Evolutionary conservation across 192 early-diverging fungal genomes (phyloP).

Genomic region (Rhizophagus prolifer): DNA sequence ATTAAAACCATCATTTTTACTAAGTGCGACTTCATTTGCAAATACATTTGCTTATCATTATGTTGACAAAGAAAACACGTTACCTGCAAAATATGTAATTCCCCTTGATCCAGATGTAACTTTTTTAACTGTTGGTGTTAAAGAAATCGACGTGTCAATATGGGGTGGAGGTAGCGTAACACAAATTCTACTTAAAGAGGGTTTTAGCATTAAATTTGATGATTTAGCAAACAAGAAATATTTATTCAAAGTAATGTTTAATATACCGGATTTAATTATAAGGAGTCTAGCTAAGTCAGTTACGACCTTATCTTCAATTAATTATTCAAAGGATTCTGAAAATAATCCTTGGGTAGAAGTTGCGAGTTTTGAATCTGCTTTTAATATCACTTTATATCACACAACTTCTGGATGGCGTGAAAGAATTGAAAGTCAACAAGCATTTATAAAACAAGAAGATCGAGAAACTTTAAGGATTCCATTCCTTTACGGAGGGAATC

Average conservation of each 20-base stretch:
- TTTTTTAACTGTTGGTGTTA: conserved; percentile 55
- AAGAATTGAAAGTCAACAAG: conserved; percentile 51
- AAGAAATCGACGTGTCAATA: conserved; percentile 58
- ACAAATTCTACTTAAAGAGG: conserved; percentile 54
- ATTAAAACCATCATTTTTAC: conserved; percentile 60
- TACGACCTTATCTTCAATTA: conserved; percentile 21
- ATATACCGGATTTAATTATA: conserved; percentile 55
- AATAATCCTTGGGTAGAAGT: conserved; percentile 65
- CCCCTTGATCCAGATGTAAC: conserved; percentile 57
- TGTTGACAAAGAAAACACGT: conserved; percentile 65
- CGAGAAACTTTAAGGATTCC: conserved; percentile 56
- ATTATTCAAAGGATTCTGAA: conserved; percentile 33
- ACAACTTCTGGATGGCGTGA: conserved; percentile 54
- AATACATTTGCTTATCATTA: conserved; percentile 64
- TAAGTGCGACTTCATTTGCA: conserved; percentile 50
- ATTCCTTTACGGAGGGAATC: conserved; percentile 47
- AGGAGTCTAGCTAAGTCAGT: conserved; percentile 51
- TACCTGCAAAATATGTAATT: conserved; percentile 47
- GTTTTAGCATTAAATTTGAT: conserved; percentile 65
- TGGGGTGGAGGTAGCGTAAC: conserved; percentile 53
- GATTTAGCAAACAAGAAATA: conserved; percentile 61
- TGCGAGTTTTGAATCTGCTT: conserved; percentile 53
- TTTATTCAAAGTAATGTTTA: conserved; percentile 50
- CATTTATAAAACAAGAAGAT: conserved; percentile 63
- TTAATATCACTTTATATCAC: conserved; percentile 57